Percentiles rank a stretch among this genome's conserved stretches.
Conservation (phyloP, 352 stramenopile genomes). For the Pythium sukuiense region DNA sequence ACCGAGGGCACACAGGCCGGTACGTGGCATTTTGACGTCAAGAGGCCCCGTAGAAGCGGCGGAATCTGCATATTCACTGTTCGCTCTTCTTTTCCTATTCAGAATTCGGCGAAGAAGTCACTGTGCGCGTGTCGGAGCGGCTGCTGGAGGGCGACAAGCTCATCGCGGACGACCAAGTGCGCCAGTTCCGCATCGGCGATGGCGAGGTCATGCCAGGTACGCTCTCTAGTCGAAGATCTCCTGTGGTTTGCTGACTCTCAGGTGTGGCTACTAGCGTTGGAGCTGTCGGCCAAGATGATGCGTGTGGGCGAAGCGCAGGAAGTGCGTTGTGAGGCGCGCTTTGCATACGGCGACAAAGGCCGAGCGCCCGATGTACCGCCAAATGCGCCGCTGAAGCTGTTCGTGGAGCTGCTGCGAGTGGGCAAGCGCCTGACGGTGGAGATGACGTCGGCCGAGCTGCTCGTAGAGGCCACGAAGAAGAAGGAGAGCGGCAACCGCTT, state of each 20-base stretch:
- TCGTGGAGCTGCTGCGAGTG: slow-evolving; percentile 61
- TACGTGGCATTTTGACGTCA: slow-evolving; percentile 20
- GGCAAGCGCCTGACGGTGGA: slow-evolving; percentile 68
- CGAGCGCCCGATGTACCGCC: slow-evolving; percentile 48
- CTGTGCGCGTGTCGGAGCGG: slow-evolving; percentile 62
- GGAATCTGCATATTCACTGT: neutral
- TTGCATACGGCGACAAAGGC: slow-evolving; percentile 73
- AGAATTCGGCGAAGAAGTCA: slow-evolving; percentile 86
- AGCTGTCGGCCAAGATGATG: slow-evolving; percentile 81
- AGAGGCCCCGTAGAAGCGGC: neutral
- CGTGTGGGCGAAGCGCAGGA: slow-evolving; percentile 69
- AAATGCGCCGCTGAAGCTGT: slow-evolving; percentile 50
- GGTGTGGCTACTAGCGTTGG: slow-evolving; percentile 41
- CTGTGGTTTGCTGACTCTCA: neutral
- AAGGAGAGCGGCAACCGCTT: slow-evolving; percentile 84
- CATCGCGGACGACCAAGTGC: slow-evolving; percentile 47
- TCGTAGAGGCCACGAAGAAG: slow-evolving; percentile 77
- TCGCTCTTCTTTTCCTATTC: neutral
- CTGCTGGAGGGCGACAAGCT: slow-evolving; percentile 44
- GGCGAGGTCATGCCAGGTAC: slow-evolving; percentile 79
- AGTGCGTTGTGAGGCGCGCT: slow-evolving; percentile 72
- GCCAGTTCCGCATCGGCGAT: slow-evolving; percentile 80
- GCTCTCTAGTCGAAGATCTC: slow-evolving; percentile 2
- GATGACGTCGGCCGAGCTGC: slow-evolving; percentile 72
- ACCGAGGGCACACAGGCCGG: slow-evolving; percentile 68